These are phyloP conservation scores for Boletus edulis DNA, from an alignment of 768 basidiomycete genomes.

Conservation along the genomic window DNA sequence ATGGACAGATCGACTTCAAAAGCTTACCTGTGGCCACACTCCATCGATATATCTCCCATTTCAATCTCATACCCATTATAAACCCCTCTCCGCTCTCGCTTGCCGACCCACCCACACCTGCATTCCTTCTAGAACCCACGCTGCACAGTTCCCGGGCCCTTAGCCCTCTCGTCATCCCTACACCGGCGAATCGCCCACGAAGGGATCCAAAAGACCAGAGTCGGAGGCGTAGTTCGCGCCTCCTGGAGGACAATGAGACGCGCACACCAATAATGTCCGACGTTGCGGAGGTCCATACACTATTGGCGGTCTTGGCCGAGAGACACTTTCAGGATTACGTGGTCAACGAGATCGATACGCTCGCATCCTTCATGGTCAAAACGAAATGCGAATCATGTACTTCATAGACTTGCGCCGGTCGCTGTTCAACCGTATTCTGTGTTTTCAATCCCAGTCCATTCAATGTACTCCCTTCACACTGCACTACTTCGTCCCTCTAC, in stretches of 20 bases:
- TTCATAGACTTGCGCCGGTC: constrained; percentile 17
- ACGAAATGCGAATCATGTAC: constrained; percentile 45
- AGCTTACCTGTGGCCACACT: constrained; percentile 64
- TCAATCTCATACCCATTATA: constrained; percentile 67
- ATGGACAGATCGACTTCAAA: constrained; percentile 67
- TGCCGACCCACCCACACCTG: constrained; percentile 70
- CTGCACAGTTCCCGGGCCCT: constrained; percentile 47
- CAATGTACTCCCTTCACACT: constrained; percentile 17
- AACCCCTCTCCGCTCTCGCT: constrained; percentile 66
- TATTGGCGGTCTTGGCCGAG: constrained; percentile 69
- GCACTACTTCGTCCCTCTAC: not conserved
- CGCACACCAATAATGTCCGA: constrained; percentile 72
- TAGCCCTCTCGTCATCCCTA: constrained; percentile 44
- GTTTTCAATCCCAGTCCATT: not conserved
- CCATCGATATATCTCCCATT: constrained; percentile 71
- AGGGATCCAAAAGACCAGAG: constrained; percentile 61
- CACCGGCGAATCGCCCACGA: constrained; percentile 70
- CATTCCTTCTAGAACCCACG: constrained; percentile 50
- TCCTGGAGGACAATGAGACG: constrained; percentile 59
- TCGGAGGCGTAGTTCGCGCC: constrained; percentile 68
- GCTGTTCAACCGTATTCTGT: constrained; percentile 11
- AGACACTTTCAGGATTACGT: constrained; percentile 65
- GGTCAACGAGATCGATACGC: constrained; percentile 74
- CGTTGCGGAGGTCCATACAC: constrained; percentile 59
- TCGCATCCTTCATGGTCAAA: constrained; percentile 80